Evolutionary conservation across 2,329 filamentous ascomycete species (phyloP).

Genomic region (Tolypocladium inflatum): DNA sequence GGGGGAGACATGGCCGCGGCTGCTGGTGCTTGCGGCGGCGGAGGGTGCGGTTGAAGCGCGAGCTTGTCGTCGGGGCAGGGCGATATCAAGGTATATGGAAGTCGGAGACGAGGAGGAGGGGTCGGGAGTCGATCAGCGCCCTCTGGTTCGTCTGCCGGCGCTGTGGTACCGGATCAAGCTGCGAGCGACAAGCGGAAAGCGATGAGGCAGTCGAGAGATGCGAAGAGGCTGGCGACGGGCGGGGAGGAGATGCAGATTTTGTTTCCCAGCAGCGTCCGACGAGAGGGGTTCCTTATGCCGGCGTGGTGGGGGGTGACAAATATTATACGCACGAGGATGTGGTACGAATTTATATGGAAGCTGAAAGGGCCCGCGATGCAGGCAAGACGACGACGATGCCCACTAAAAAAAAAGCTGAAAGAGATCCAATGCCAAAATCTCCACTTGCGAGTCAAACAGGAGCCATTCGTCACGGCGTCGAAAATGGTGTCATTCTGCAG

Average conservation of each 20-base stretch:
- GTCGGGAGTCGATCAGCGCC: neutral
- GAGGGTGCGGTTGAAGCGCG: neutral
- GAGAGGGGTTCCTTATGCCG: neutral
- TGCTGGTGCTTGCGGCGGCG: neutral
- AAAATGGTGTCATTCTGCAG: neutral
- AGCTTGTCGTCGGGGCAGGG: neutral
- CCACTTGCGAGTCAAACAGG: neutral
- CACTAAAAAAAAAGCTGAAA: neutral
- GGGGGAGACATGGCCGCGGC: slow-evolving; percentile 16
- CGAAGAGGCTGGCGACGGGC: neutral
- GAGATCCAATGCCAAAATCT: neutral
- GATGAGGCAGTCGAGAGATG: neutral
- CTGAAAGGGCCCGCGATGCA: neutral
- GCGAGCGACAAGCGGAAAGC: neutral
- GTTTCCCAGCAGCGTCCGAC: neutral
- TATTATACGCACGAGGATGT: neutral
- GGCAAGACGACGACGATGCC: neutral
- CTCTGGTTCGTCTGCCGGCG: neutral
- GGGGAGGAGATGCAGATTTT: slow-evolving; percentile 1
- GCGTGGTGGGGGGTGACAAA: neutral
- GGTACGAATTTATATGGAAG: neutral
- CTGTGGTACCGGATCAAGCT: neutral
- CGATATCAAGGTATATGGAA: neutral
- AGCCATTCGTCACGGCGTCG: neutral
- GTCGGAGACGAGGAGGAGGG: neutral